A percentile compares a stretch with the other conserved stretches of the same genome.
phyloP scores from a whole-genome alignment of 2,329 filamentous ascomycete genomes.

The Myriosclerotinia curreyana region DNA sequence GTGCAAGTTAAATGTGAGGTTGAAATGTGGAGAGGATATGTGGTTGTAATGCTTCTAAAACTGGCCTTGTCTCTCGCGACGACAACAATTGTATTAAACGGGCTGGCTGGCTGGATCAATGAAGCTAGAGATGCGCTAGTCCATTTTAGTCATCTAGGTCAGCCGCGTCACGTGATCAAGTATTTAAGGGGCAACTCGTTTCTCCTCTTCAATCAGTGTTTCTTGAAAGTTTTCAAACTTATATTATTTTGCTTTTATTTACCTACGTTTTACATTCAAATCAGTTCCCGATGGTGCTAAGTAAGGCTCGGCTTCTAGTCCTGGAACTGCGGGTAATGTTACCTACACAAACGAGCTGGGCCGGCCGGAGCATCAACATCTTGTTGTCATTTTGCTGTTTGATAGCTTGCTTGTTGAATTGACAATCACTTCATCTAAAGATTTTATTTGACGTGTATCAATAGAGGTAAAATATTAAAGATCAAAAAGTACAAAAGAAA shows the following conservation, averaged over 20 bases:
- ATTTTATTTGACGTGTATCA: not conserved
- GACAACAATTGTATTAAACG: constrained; percentile 14
- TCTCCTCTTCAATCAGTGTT: too few relatives aligned
- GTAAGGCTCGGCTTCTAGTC: not conserved
- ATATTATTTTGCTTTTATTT: too few relatives aligned
- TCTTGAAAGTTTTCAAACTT: too few relatives aligned
- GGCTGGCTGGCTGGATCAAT: constrained; percentile 7
- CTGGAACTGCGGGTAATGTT: not conserved
- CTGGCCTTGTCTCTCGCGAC: constrained; percentile 16
- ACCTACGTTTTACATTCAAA: not conserved
- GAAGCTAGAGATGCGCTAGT: constrained; percentile 10
- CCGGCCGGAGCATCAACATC: not conserved
- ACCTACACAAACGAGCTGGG: not conserved
- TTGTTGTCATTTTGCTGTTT: not conserved
- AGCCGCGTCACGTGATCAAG: constrained; percentile 6
- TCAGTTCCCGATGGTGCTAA: too few relatives aligned
- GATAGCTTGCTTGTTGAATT: not conserved
- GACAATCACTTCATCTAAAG: not conserved
- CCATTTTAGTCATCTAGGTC: not conserved
- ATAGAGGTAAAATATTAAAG: not conserved
- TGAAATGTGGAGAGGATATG: constrained; percentile 17
- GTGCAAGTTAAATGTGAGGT: constrained; percentile 2
- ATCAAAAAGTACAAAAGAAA: not conserved
- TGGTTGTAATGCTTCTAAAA: constrained; percentile 17
- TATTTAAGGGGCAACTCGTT: constrained; percentile 6